A percentile compares a stretch with the other conserved stretches of the same genome.
Evolutionary conservation across 306 rosid genomes (phyloP).

Genomic region (Glycine tomentella): DNA sequence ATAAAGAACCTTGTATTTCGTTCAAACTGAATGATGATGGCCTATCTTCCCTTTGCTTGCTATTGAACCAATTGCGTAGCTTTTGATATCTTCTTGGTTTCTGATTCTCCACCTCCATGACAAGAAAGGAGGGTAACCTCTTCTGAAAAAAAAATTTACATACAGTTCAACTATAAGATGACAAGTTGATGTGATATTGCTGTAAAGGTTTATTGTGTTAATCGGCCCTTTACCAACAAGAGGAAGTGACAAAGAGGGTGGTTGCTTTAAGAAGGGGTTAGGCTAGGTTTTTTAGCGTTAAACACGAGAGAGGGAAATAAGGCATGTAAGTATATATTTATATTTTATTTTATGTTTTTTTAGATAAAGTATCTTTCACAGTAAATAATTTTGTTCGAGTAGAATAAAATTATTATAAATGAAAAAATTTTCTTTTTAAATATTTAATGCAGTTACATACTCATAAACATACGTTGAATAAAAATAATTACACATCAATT

Average conservation of each 20-base stretch:
- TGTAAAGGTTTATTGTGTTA: conserved; percentile 50
- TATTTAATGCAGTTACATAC: no score
- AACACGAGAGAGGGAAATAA: conserved; percentile 57
- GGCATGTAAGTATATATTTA: neutral
- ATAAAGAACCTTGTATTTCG: conserved; percentile 64
- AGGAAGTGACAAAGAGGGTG: conserved; percentile 45
- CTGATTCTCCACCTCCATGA: conserved; percentile 60
- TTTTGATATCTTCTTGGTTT: conserved; percentile 55
- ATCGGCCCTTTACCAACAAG: conserved; percentile 55
- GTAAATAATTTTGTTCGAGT: no score
- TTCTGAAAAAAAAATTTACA: neutral
- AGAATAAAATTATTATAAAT: no score
- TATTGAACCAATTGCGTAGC: conserved; percentile 62
- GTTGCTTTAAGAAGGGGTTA: conserved; percentile 33
- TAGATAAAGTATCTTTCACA: no score
- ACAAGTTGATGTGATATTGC: neutral
- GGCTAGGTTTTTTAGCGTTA: conserved; percentile 49
- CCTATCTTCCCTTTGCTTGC: conserved; percentile 55
- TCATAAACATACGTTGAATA: no score
- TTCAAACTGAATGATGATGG: conserved; percentile 44
- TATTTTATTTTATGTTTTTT: no score
- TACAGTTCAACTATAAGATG: conserved; percentile 6
- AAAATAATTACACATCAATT: no score
- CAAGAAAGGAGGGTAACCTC: conserved; percentile 26
- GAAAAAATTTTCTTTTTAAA: no score